Evolutionary conservation across 352 stramenopile genomes (phyloP), one percentile per base, ranked within the genome.

Genomic region (Pythium brachiatum): DNA sequence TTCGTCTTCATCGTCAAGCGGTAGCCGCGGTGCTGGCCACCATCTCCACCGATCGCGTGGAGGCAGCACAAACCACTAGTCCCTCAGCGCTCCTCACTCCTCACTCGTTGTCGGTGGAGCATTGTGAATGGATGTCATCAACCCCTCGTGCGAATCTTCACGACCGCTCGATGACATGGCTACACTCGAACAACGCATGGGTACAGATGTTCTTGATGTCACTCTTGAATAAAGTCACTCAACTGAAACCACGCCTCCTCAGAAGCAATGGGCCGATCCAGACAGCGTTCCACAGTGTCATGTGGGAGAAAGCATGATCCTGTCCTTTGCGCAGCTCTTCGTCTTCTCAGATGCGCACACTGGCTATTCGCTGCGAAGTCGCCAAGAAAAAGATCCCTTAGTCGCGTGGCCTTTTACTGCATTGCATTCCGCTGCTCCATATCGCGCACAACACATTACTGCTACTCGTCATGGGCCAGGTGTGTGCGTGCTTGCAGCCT

Each of bases 401-500:
- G n/a, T n/a, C n/a, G n/a, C n/a, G 15, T 18, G 7, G 3, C n/a
- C 7, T 29, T 6, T 26, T 50, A 18, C 29, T 20, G 13, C 29
- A 20, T 39, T 36, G 12, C 8, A 3, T 12, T 12, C 46, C n/a
- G 6, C 25, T 34, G 53, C 38, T 60, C 32, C 46, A 25, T 25
- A 2, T 26, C n/a, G 3, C 34, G 7, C 29, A 38, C 44, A 20
- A 57, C 29, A 47, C 29, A 31, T 26, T n/a, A 47, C 26, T n/a
- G n/a, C n/a, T n/a, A n/a, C 13, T 27, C 47, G 7, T 7, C 46
- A 93, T 93, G 86, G 81, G 83, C 32, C 81, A 90, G 64, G 63
- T 76, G 61, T 95, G 86, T 65, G 90, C 86, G 57, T 95, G 86
- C 63, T 57, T 88, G 62, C 71, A 90, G 53, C 80, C 88, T 31